Evolutionary conservation across 176 grass and related monocot species (phyloP).

Genomic region (Triticum urartu): DNA sequence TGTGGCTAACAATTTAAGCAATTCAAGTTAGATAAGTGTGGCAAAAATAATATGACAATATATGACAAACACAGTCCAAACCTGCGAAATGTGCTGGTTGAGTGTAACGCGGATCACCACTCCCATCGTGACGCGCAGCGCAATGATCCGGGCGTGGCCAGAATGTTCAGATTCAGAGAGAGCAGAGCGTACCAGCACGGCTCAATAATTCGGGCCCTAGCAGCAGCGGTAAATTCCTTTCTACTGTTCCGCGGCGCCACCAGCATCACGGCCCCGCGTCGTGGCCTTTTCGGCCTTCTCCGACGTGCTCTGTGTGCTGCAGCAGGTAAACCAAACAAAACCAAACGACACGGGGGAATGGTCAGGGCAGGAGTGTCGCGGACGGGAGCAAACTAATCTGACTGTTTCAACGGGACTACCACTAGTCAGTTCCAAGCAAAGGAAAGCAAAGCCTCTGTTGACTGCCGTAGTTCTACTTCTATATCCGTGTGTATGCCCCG

Average conservation of each 20-base stretch:
- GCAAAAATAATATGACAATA: no score
- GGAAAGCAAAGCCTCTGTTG: background rate
- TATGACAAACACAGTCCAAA: no score
- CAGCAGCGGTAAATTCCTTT: constrained; percentile 22
- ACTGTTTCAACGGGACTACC: background rate
- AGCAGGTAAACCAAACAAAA: background rate
- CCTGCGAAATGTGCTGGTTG: background rate
- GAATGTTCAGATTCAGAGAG: constrained; percentile 21
- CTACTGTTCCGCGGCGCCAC: constrained; percentile 4
- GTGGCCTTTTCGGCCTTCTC: no score
- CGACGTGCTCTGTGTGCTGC: no score
- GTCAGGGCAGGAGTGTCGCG: background rate
- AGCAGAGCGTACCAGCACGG: background rate
- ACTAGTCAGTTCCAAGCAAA: background rate
- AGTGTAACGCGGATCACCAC: constrained; percentile 5
- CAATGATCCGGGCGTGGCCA: constrained; percentile 26
- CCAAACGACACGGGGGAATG: no score
- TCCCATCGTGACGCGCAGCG: background rate
- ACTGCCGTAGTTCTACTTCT: background rate
- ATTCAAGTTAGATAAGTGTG: no score
- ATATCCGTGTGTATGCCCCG: no score
- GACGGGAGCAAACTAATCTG: background rate
- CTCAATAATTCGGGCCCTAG: background rate
- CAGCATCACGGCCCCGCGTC: no score
- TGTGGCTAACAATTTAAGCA: no score